phyloP scores from a whole-genome alignment of 129 eudicot genomes.

The Centrapalus pauciflorus region DNA sequence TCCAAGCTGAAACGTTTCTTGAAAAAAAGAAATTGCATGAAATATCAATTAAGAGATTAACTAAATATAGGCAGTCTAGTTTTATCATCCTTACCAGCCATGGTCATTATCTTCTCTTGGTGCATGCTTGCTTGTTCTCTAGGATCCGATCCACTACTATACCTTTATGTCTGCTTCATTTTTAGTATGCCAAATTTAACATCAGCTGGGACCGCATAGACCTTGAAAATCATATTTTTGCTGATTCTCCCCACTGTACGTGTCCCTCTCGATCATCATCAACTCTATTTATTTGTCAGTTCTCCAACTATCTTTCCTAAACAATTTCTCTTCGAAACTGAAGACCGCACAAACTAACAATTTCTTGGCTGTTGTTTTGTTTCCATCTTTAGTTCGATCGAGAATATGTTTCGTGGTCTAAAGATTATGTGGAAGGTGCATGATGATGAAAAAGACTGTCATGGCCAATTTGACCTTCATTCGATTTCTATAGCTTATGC shows the following conservation, averaged over 20 bases:
- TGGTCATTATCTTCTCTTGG: background rate
- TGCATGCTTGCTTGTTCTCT: background rate
- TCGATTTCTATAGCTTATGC: background rate
- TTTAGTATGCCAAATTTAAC: background rate
- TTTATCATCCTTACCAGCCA: too few relatives aligned
- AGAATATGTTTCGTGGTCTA: slow-evolving; percentile 14
- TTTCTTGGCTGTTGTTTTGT: background rate
- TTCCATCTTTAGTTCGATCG: background rate
- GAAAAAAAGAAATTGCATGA: too few relatives aligned
- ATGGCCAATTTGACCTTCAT: slow-evolving; percentile 3
- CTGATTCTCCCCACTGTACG: slow-evolving; percentile 16
- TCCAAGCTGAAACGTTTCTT: too few relatives aligned
- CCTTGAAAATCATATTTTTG: background rate
- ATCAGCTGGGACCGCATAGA: slow-evolving; percentile 7
- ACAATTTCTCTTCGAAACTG: slow-evolving; percentile 7
- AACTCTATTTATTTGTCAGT: slow-evolving; percentile 18
- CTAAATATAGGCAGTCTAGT: too few relatives aligned
- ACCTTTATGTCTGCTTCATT: background rate
- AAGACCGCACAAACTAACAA: slow-evolving; percentile 6
- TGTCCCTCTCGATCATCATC: background rate
- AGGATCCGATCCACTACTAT: background rate
- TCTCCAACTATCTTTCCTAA: slow-evolving; percentile 3
- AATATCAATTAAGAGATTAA: too few relatives aligned
- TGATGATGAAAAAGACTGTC: slow-evolving; percentile 11
- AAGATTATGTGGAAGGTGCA: slow-evolving; percentile 20